A percentile compares a stretch with the other conserved stretches of the same genome.
Conservation (phyloP, 345 rosid species). For the Pugionium cornutum region DNA sequence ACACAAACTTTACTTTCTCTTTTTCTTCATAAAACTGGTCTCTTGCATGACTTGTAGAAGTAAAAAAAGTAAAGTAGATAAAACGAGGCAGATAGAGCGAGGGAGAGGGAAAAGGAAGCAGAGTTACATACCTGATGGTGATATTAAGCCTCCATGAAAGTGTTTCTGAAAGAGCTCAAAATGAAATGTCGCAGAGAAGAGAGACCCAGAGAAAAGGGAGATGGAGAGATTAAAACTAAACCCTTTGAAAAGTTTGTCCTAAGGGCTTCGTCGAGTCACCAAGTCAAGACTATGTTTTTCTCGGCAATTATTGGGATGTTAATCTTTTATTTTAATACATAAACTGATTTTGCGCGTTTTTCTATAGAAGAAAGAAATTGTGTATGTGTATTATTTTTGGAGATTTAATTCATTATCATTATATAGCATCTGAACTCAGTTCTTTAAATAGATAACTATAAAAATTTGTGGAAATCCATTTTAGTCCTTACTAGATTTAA, state of each 20-base stretch:
- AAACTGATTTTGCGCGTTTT: too few relatives aligned
- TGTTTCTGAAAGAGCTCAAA: constrained; percentile 21
- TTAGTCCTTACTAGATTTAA: too few relatives aligned
- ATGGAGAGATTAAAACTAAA: constrained; percentile 34
- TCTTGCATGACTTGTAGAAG: constrained; percentile 28
- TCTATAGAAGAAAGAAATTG: too few relatives aligned
- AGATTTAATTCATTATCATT: too few relatives aligned
- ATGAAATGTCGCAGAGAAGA: constrained; percentile 36
- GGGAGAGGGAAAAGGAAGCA: neutral
- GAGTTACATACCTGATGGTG: constrained; percentile 35
- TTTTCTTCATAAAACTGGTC: constrained; percentile 5
- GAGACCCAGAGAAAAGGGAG: constrained; percentile 34
- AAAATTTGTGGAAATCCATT: too few relatives aligned
- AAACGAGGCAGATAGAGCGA: constrained; percentile 6
- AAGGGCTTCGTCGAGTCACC: constrained; percentile 37
- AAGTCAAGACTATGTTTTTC: constrained; percentile 36
- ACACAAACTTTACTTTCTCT: constrained; percentile 8
- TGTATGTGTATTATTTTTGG: too few relatives aligned
- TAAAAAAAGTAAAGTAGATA: neutral
- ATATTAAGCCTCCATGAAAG: constrained; percentile 40
- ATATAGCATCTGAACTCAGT: too few relatives aligned
- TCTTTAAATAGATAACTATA: too few relatives aligned
- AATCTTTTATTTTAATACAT: constrained; percentile 3
- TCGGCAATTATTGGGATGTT: constrained; percentile 36
- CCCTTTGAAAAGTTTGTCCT: constrained; percentile 42